Evolutionary conservation across 2,329 filamentous ascomycete species (phyloP).

Genomic region (Coleophoma eucalyptorum): DNA sequence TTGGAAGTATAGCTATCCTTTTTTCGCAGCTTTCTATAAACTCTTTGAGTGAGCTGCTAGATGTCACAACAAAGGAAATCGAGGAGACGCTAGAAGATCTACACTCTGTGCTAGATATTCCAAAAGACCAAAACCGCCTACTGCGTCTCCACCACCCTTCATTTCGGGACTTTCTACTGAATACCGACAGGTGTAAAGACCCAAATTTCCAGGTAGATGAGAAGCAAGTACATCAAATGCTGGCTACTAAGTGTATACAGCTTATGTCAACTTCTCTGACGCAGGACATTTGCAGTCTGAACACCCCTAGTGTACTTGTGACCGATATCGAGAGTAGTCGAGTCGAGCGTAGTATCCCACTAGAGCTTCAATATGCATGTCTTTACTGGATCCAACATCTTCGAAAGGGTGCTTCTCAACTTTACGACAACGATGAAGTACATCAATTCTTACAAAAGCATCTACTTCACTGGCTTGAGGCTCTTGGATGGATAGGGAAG

Average conservation of each 20-base stretch:
- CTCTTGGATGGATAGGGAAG: neutral
- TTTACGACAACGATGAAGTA: slow-evolving; percentile 19
- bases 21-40: slow-evolving; percentile 1
- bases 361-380: slow-evolving; percentile 27
- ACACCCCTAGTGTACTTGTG: neutral
- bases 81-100: slow-evolving; percentile 13
- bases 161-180: slow-evolving; percentile 28
- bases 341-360: slow-evolving; percentile 9
- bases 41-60: neutral
- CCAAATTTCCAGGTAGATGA: slow-evolving; percentile 3
- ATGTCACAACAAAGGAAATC: neutral
- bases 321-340: slow-evolving; percentile 2
- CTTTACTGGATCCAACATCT: slow-evolving; percentile 31
- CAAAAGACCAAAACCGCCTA: slow-evolving; percentile 12
- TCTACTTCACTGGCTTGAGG: slow-evolving; percentile 16
- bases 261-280: slow-evolving; percentile 22
- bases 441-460: slow-evolving; percentile 28
- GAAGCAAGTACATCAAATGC: slow-evolving; percentile 2
- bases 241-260: slow-evolving; percentile 7
- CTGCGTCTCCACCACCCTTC: slow-evolving; percentile 22
- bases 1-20: slow-evolving; percentile 3
- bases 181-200: slow-evolving; percentile 11
- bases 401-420: slow-evolving; percentile 18
- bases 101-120: slow-evolving; percentile 15
- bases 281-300: slow-evolving; percentile 9